Conservation (phyloP, 805 yeast genomes). For the Wickerhamomyces hampshirensis region DNA sequence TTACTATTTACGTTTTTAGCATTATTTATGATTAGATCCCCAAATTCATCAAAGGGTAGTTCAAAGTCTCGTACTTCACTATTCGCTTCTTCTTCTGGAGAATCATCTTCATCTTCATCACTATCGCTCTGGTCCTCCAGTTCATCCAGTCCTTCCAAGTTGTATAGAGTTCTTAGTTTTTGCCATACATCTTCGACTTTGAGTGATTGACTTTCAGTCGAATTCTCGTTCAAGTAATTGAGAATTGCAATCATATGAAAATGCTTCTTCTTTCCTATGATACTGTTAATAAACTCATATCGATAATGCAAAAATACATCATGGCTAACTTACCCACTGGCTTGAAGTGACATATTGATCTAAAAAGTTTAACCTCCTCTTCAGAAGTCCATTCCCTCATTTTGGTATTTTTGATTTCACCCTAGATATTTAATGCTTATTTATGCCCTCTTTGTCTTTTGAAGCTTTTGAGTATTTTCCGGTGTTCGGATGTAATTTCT, state of each 20-base stretch:
- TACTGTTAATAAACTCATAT: conserved; percentile 9
- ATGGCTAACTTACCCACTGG: conserved; percentile 49
- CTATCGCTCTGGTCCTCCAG: conserved; percentile 36
- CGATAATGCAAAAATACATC: no score
- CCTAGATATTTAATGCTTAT: no score
- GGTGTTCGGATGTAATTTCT: conserved; percentile 10
- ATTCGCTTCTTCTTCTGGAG: conserved; percentile 2
- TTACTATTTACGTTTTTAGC: conserved; percentile 22
- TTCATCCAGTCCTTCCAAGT: conserved; percentile 53
- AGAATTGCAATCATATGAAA: conserved; percentile 33
- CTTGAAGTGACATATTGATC: conserved; percentile 57
- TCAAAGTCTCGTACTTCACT: conserved; percentile 10
- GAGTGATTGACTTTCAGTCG: conserved; percentile 22
- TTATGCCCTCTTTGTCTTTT: no score
- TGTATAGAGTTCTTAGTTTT: conserved; percentile 48
- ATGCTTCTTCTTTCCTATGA: conserved; percentile 21
- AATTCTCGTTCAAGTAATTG: conserved; percentile 13
- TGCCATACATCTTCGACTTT: conserved; percentile 53
- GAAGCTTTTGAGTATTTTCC: no score
- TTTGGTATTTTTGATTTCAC: no score
- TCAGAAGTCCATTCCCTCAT: conserved; percentile 47
- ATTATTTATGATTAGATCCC: conserved; percentile 32
- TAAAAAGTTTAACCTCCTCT: conserved; percentile 58
- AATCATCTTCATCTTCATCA: conserved; percentile 7
- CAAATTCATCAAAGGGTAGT: conserved; percentile 10